These are phyloP conservation scores for Ophiostoma sp. DNA, from an alignment of 2,329 filamentous ascomycete genomes.

Conservation along the genomic window DNA sequence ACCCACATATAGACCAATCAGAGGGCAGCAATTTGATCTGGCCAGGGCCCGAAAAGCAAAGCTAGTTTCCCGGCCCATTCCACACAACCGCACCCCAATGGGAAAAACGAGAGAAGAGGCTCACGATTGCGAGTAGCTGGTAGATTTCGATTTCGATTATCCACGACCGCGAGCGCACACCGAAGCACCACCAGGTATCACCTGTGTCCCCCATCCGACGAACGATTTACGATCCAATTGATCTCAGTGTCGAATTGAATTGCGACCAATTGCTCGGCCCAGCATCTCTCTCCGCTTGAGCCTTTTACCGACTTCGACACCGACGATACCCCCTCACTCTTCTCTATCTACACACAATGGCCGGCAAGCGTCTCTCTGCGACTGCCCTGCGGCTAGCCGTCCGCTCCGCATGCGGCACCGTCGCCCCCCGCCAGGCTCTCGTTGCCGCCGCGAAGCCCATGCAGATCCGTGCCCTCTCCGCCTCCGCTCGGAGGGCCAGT, in stretches of 20 bases:
- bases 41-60: conserved; percentile 26
- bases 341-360: conserved; percentile 55
- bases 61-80: conserved; percentile 29
- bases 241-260: background rate
- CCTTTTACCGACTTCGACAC: conserved; percentile 7
- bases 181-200: background rate
- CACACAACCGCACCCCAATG: conserved; percentile 20
- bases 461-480: conserved; percentile 72
- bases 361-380: conserved; percentile 72
- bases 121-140: conserved; percentile 7
- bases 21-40: conserved; percentile 29
- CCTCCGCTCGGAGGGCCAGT: conserved; percentile 67
- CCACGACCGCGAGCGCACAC: background rate
- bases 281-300: conserved; percentile 6
- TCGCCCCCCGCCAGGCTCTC: conserved; percentile 46
- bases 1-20: conserved; percentile 26
- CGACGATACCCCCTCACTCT: background rate
- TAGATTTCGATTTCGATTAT: background rate
- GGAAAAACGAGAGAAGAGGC: conserved; percentile 16
- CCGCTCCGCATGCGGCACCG: conserved; percentile 61
- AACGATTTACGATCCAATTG: background rate
- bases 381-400: conserved; percentile 69
- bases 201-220: background rate
- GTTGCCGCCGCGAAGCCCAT: conserved; percentile 36
- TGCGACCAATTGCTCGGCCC: background rate